phyloP scores from a whole-genome alignment of 2,329 filamentous ascomycete genomes.

The Apiospora aurea region DNA sequence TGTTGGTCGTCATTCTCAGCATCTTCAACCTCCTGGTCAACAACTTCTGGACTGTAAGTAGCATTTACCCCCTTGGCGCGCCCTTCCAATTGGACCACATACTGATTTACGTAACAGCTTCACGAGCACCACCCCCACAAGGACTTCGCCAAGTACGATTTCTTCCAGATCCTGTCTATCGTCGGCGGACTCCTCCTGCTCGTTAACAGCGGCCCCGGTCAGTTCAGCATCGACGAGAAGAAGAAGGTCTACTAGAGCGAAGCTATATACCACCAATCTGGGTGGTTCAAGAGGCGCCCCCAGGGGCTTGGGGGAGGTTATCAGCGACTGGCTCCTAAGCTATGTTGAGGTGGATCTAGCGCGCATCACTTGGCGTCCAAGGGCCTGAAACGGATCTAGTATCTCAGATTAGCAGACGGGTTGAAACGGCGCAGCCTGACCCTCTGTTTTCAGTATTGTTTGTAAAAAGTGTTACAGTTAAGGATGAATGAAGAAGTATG shows the following conservation, averaged over 20 bases:
- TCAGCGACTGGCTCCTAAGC: conserved; percentile 3
- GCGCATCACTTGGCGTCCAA: conserved; percentile 28
- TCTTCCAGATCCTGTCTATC: conserved; percentile 99
- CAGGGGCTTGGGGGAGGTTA: neutral
- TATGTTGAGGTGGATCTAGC: conserved; percentile 2
- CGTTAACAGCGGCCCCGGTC: conserved; percentile 97
- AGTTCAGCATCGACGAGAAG: conserved; percentile 99
- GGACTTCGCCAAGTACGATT: conserved; percentile 99
- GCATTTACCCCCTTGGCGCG: neutral
- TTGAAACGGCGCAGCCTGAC: conserved; percentile 28
- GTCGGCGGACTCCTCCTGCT: conserved; percentile 94
- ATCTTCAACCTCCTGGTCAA: conserved; percentile 97
- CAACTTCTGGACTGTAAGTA: conserved; percentile 98
- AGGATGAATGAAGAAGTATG: conserved; percentile 19
- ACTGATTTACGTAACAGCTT: conserved; percentile 63
- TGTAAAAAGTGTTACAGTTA: conserved; percentile 28
- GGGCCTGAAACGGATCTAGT: conserved; percentile 25
- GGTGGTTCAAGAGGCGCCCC: neutral
- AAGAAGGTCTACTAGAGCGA: conserved; percentile 93
- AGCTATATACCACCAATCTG: conserved; percentile 7
- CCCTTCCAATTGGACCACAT: conserved; percentile 25
- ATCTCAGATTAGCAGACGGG: conserved; percentile 23
- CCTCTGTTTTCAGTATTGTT: conserved; percentile 19
- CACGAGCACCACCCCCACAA: conserved; percentile 99
- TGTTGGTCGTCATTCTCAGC: conserved; percentile 93